Evolutionary conservation across 257 asterid species (phyloP).

Genomic region (Ilex asprella): DNA sequence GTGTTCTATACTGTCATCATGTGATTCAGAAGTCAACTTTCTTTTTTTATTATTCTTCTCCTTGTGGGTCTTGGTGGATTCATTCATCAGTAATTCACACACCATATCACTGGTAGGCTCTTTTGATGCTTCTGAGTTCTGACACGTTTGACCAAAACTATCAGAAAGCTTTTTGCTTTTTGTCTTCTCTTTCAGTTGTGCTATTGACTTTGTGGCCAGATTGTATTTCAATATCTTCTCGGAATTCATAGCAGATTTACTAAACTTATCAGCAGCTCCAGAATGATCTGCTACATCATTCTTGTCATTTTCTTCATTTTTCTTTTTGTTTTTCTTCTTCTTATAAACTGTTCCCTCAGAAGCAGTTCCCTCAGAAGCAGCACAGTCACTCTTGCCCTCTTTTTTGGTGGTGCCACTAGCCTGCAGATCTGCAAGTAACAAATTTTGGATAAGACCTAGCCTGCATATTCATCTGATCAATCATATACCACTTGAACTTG

Average conservation of each 20-base stretch:
- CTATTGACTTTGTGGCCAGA: too few species aligned
- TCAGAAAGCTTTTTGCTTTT: constrained; percentile 5
- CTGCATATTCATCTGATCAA: too few species aligned
- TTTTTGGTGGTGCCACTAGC: constrained; percentile 16
- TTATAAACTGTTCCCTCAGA: constrained; percentile 25
- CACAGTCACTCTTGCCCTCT: constrained; percentile 17
- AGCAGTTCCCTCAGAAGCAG: constrained; percentile 20
- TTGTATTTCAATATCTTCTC: not conserved
- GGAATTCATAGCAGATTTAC: constrained; percentile 7
- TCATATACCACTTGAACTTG: too few species aligned
- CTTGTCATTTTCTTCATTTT: constrained; percentile 14
- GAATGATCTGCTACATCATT: constrained; percentile 5
- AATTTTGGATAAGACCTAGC: too few species aligned
- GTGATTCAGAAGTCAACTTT: constrained; percentile 20
- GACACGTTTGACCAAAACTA: constrained; percentile 2
- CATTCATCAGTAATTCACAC: constrained; percentile 21
- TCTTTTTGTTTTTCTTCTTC: constrained; percentile 45
- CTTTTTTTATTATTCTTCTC: constrained; percentile 42
- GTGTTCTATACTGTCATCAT: constrained; percentile 20
- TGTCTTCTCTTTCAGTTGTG: constrained; percentile 1
- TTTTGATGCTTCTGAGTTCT: constrained; percentile 14
- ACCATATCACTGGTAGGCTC: constrained; percentile 20
- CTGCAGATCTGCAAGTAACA: constrained; percentile 19
- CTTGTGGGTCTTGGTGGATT: constrained; percentile 26
- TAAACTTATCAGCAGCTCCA: constrained; percentile 4